Evolutionary conservation across 495 filamentous ascomycete species (phyloP), one percentile per base, ranked within the genome.

Genomic region (Astrothelium subdiscretum): DNA sequence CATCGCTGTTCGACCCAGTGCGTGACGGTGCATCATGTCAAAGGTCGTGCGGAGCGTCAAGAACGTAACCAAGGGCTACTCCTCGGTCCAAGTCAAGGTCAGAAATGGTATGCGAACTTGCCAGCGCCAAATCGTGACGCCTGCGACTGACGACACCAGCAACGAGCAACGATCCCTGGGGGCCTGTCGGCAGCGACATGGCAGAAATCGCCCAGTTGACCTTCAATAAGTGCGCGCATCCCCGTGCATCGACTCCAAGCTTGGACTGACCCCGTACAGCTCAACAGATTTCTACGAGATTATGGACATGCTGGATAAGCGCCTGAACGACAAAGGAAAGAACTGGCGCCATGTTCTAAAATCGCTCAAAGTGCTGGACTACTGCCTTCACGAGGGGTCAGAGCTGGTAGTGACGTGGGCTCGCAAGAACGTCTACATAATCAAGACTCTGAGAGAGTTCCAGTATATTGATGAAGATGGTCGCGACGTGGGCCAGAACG

Each of bases 41-140:
- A 94, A 94, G 75, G 92, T 97, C 70, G 89, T 99, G 67, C 86
- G 94, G 74, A 95, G 91, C 72, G 94, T 99, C 67, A 97, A 96
- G 81, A 99, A 99, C 80, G 94, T 99, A 76, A 97, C 95, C 70
- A 97, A 97, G 79, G 95, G 95, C 70, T 99, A 99, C 75, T 97
- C 95, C 27, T 85, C 82, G 65, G 90, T 95, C 71, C 92, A 99
- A 81, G 90, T 97, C 70, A 99, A 97, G 79, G 95, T 99, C 74
- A 90, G 95, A 78, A 96, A 97, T 92, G 92, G 92, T 96, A 81
- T 64, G 88, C 13, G 44, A 59, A 63, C 64, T 42, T 62, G 58
- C 24, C 38, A 32, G 26, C 24, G 58, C n/a, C 22, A 32, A 59
- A 61, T 0, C 32, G 11, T 26, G n/a, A 1, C 32, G 42, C 31